Base-by-base conservation (phyloP, 495 filamentous ascomycete genomes). In the Xylaria castorea region DNA sequence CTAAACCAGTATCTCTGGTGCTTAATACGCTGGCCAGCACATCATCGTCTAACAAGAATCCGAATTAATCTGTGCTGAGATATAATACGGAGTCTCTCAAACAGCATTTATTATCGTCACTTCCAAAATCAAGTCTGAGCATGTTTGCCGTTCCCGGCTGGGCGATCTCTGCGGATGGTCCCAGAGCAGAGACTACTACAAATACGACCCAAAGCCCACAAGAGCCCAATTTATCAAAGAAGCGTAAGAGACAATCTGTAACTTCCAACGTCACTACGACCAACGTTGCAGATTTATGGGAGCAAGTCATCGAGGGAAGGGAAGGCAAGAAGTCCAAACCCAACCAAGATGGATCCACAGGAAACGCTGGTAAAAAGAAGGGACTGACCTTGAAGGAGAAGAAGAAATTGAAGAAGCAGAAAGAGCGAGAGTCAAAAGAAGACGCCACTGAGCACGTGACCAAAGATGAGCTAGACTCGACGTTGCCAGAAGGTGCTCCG, bases 101-200 rank as follows among this genome's bases (percentile, higher is more conserved):
- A 1, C 51, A 22, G 34, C 51, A 2, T 48, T 55, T 9, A 18
- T 14, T 60, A 34, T 38, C 60, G 66, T 48, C 14, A 11, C 60
- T 20, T 4, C 25, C 20, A n/a, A 38, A 27, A 30, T 14, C 3
- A 5, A 27, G 53, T 8, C 38, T 65, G 73, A 83, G 48, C 73
- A 98, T 99, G 96, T 99, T 99, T 80, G 90, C 94, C 5, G 95
- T 98, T 66, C 92, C 92, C 74, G 96, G 95, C 73, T 97, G 94
- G 93, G 92, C 92, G 27, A 84, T 98, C 34, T 87, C 93, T 72
- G 86, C 90, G 66, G 87, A 89, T 75, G 84, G 83, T 60, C 88
- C 94, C 64, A 93, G 92, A 81, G 80, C 88, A 30, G 94, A 97
- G 82, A 86, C 82, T 38, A 85, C 89, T 22, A 74, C 61, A 44